Percentiles rank a stretch among this genome's conserved stretches.
Evolutionary conservation across 257 asterid species (phyloP).

Genomic region (Cordia subcordata): DNA sequence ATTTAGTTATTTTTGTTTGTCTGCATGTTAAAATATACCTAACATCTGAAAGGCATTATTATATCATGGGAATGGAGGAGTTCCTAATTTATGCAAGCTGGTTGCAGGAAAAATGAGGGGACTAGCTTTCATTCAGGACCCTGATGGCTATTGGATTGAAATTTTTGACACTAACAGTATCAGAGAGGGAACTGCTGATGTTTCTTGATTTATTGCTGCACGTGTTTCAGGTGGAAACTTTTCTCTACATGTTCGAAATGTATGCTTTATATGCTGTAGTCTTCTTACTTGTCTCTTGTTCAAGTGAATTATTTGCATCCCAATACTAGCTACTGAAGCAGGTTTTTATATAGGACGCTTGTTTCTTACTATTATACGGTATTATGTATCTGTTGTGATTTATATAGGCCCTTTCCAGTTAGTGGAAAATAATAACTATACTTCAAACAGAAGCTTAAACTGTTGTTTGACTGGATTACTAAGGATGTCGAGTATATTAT

Average conservation of each 20-base stretch:
- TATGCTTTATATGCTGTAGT: neutral
- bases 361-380: no score
- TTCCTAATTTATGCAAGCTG: slow-evolving; percentile 4
- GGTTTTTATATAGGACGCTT: no score
- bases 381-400: no score
- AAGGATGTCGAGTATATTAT: no score
- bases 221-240: neutral
- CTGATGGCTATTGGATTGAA: slow-evolving; percentile 97
- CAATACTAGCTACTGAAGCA: no score
- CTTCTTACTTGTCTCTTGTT: no score
- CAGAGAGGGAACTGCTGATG: slow-evolving; percentile 38
- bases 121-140: slow-evolving; percentile 79
- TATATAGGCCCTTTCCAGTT: no score
- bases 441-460: no score
- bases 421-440: no score
- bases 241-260: neutral
- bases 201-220: slow-evolving; percentile 35
- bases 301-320: no score
- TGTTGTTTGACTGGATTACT: no score
- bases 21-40: neutral
- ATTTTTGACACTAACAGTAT: slow-evolving; percentile 54
- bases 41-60: neutral
- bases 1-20: no score
- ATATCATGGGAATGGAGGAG: neutral
- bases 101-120: slow-evolving; percentile 74